Conservation (phyloP, 1,284 basidiomycete species). For the Bjerkandera adusta region DNA sequence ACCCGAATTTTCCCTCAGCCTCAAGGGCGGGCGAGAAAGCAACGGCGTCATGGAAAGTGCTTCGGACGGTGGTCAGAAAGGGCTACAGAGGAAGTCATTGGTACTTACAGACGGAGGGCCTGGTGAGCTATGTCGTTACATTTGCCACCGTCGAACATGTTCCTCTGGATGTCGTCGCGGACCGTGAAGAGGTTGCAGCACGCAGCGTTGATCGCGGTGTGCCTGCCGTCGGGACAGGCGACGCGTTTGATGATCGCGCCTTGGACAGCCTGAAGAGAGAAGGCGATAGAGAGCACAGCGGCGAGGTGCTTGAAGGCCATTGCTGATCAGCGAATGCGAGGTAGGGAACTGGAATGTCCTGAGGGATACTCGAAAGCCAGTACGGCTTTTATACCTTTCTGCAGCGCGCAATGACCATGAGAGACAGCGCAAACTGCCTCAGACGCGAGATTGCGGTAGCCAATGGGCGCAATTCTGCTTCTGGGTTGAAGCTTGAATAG, state of each 20-base stretch:
- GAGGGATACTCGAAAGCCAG: background rate
- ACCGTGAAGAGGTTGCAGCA: conserved; percentile 41
- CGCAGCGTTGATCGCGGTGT: conserved; percentile 34
- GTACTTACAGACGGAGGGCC: conserved; percentile 9
- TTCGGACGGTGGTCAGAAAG: background rate
- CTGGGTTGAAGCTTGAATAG: too few relatives aligned
- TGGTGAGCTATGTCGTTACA: conserved; percentile 21
- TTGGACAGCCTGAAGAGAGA: conserved; percentile 3
- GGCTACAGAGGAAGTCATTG: background rate
- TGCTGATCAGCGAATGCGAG: conserved; percentile 1
- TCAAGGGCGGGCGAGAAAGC: conserved; percentile 14
- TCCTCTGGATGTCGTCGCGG: conserved; percentile 36
- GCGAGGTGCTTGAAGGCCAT: conserved; percentile 18
- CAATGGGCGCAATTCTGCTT: too few relatives aligned
- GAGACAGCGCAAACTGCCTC: too few relatives aligned
- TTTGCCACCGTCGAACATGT: conserved; percentile 26
- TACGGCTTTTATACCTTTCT: background rate
- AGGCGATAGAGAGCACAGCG: conserved; percentile 7
- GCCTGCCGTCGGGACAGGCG: conserved; percentile 35
- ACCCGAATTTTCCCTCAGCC: conserved; percentile 8
- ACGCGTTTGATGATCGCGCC: conserved; percentile 14
- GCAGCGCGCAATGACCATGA: too few relatives aligned
- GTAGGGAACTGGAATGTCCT: conserved; percentile 5
- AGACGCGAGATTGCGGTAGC: too few relatives aligned
- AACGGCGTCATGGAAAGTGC: conserved; percentile 9